These are phyloP conservation scores for Pleodorina starrii DNA, from an alignment of 139 green algal genomes.

Conservation along the genomic window DNA sequence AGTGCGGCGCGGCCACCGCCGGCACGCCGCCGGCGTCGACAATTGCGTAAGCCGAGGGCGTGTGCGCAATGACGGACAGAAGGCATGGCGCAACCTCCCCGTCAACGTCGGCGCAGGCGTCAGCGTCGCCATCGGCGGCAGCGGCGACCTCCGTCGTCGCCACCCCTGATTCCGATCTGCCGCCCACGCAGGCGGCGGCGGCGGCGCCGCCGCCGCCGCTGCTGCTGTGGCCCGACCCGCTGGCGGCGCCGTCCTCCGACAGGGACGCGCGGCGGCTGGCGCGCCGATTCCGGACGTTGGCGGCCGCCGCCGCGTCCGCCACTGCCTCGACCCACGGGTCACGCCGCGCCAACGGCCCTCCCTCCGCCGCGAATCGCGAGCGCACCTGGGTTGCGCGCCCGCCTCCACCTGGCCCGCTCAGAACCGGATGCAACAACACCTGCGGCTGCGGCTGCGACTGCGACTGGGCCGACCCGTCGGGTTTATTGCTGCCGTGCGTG, in stretches of 20 bases:
- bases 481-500: not conserved
- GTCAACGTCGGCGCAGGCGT: not conserved
- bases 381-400: not conserved
- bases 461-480: not conserved
- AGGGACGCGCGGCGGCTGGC: not conserved
- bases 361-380: not conserved
- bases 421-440: not conserved
- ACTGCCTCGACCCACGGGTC: not conserved
- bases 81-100: not conserved
- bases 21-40: conserved; percentile 31
- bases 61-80: conserved; percentile 12
- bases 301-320: not conserved
- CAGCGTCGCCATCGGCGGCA: not conserved
- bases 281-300: not conserved
- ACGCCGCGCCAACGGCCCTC: no score
- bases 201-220: no score
- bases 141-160: not conserved
- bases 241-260: conserved; percentile 1
- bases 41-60: not conserved
- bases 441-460: not conserved
- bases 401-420: not conserved
- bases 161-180: not conserved
- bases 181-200: no score
- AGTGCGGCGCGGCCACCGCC: no score
- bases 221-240: no score